Conservation (phyloP, 1,139 yeast genomes). For the Pichiaceae sp. region DNA sequence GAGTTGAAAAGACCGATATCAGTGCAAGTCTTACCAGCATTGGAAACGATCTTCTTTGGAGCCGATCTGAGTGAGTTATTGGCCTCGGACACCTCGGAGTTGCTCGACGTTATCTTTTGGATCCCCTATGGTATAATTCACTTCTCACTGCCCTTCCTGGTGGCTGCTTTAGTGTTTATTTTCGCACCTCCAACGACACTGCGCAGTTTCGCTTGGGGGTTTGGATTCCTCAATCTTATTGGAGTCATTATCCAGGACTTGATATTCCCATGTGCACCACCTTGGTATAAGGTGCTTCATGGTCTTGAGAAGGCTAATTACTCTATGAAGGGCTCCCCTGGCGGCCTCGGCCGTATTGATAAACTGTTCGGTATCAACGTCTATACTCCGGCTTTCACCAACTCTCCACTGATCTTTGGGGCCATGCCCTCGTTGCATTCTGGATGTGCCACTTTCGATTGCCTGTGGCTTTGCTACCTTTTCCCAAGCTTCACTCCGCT, state of each 20-base stretch:
- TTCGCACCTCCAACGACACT: slow-evolving; percentile 92
- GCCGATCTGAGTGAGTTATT: slow-evolving; percentile 84
- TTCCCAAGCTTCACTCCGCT: slow-evolving; percentile 59
- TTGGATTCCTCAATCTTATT: slow-evolving; percentile 90
- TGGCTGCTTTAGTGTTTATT: slow-evolving; percentile 68
- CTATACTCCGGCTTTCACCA: slow-evolving; percentile 79
- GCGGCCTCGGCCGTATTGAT: slow-evolving; percentile 91
- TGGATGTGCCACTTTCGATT: slow-evolving; percentile 93
- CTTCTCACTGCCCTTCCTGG: slow-evolving; percentile 82
- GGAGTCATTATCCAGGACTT: slow-evolving; percentile 76
- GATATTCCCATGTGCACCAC: slow-evolving; percentile 92
- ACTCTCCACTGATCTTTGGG: slow-evolving; percentile 92
- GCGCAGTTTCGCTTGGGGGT: slow-evolving; percentile 85
- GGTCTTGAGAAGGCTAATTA: slow-evolving; percentile 90
- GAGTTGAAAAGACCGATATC: slow-evolving; percentile 81
- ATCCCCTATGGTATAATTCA: slow-evolving; percentile 91
- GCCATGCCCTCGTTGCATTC: slow-evolving; percentile 94
- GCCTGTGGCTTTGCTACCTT: slow-evolving; percentile 71
- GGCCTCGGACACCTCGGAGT: slow-evolving; percentile 61
- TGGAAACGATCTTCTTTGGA: slow-evolving; percentile 91
- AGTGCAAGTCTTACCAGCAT: slow-evolving; percentile 85
- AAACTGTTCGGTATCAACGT: slow-evolving; percentile 68
- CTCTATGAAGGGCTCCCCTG: slow-evolving; percentile 90
- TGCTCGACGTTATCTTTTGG: slow-evolving; percentile 86
- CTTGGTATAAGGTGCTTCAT: slow-evolving; percentile 88